A percentile compares a stretch with the other conserved stretches of the same genome.
Evolutionary conservation across 352 stramenopile genomes (phyloP).

Genomic region (Pythium myriotylum): DNA sequence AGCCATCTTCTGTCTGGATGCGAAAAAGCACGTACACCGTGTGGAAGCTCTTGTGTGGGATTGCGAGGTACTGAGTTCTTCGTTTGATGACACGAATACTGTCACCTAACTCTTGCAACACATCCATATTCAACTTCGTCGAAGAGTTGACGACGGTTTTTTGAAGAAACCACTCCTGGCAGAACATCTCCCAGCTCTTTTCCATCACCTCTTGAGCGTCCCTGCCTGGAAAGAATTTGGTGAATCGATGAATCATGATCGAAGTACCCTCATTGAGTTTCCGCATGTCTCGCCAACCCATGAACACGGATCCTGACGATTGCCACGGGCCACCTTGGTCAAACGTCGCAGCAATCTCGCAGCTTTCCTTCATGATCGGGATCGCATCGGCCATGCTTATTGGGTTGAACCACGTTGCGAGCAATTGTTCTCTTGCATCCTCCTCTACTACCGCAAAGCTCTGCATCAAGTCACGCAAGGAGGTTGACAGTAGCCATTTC

Average conservation of each 20-base stretch:
- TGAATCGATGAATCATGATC: conserved; percentile 27
- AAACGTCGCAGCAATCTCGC: conserved; percentile 17
- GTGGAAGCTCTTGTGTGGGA: conserved; percentile 32
- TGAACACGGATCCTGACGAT: conserved; percentile 23
- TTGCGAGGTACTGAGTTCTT: conserved; percentile 18
- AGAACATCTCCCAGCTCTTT: conserved; percentile 21
- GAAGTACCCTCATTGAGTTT: conserved; percentile 18
- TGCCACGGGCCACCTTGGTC: conserved; percentile 16
- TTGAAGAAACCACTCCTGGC: conserved; percentile 18
- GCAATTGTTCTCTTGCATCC: conserved; percentile 17
- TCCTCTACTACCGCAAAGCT: conserved; percentile 17
- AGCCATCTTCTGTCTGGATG: conserved; percentile 63
- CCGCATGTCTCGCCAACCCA: conserved; percentile 30
- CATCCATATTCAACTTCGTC: conserved; percentile 20
- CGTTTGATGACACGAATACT: conserved; percentile 18
- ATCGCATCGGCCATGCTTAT: conserved; percentile 17
- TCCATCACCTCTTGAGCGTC: conserved; percentile 18
- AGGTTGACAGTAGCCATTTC: conserved; percentile 3
- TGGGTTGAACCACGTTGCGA: conserved; percentile 16
- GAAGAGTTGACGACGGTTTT: conserved; percentile 27
- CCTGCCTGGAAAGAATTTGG: conserved; percentile 7
- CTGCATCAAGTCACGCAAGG: conserved; percentile 18
- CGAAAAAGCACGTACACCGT: conserved; percentile 77
- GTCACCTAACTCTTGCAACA: conserved; percentile 19
- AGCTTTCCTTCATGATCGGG: conserved; percentile 21